These are phyloP conservation scores for Colletotrichum agaves DNA, from an alignment of 2,329 filamentous ascomycete genomes.

Conservation along the genomic window DNA sequence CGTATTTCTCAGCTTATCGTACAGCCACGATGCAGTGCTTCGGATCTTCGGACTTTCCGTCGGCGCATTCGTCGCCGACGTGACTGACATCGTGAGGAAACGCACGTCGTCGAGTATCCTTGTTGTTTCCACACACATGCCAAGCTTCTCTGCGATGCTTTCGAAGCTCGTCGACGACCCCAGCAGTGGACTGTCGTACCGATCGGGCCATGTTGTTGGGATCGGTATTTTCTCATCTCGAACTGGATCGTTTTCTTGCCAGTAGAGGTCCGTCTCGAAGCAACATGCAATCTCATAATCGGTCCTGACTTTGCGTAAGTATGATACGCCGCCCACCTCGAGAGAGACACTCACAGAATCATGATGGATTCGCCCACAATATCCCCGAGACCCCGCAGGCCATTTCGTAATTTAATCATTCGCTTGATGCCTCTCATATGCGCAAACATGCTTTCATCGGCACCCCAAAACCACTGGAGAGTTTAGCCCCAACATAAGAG, in stretches of 20 bases:
- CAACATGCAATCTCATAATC: conserved; percentile 47
- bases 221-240: conserved; percentile 26
- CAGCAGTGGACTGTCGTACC: conserved; percentile 43
- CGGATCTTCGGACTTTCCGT: conserved; percentile 37
- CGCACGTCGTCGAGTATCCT: conserved; percentile 44
- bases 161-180: conserved; percentile 38
- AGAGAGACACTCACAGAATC: conserved; percentile 28
- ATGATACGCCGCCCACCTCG: background rate
- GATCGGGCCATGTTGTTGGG: conserved; percentile 38
- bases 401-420: conserved; percentile 43
- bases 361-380: conserved; percentile 40
- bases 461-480: conserved; percentile 40
- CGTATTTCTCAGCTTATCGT: conserved; percentile 34
- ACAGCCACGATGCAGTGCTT: conserved; percentile 41
- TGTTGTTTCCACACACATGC: conserved; percentile 39
- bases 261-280: conserved; percentile 44
- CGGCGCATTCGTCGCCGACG: conserved; percentile 14
- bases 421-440: conserved; percentile 46
- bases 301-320: conserved; percentile 37
- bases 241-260: conserved; percentile 39
- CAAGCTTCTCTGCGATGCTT: conserved; percentile 28
- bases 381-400: conserved; percentile 42
- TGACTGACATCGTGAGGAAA: conserved; percentile 42
- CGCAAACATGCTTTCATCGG: conserved; percentile 45
- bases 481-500: background rate